These are phyloP conservation scores for Schizopora paradoxa DNA, from an alignment of 1,284 basidiomycete genomes.

Conservation along the genomic window DNA sequence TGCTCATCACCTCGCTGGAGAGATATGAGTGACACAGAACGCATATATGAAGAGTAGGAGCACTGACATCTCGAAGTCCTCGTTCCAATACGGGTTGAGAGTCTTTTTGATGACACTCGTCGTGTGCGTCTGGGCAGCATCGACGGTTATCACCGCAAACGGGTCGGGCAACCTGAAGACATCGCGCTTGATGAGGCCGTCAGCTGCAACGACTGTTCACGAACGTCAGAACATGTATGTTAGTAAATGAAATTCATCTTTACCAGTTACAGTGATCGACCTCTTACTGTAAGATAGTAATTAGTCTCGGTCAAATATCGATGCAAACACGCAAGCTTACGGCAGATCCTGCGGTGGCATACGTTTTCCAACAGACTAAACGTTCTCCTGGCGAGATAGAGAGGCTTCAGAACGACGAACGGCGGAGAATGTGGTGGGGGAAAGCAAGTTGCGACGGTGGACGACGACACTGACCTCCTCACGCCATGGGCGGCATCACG, in stretches of 20 bases:
- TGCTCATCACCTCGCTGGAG: constrained; percentile 78
- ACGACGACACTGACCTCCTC: too few species aligned
- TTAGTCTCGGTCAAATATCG: background rate
- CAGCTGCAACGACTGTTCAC: constrained; percentile 79
- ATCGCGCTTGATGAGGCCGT: constrained; percentile 85
- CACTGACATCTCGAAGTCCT: constrained; percentile 81
- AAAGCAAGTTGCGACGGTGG: too few species aligned
- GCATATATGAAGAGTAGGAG: background rate
- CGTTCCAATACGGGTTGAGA: constrained; percentile 91
- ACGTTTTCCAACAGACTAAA: too few species aligned
- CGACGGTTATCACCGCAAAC: constrained; percentile 92
- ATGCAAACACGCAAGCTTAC: constrained; percentile 3
- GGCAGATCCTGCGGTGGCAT: too few species aligned
- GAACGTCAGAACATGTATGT: background rate
- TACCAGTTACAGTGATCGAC: constrained; percentile 31
- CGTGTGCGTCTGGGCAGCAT: constrained; percentile 91
- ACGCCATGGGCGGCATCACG: too few species aligned
- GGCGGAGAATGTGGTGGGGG: too few species aligned
- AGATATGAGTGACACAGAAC: constrained; percentile 12
- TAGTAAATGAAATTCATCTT: constrained; percentile 8
- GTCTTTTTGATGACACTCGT: constrained; percentile 89
- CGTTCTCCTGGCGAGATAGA: too few species aligned
- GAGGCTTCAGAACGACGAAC: too few species aligned
- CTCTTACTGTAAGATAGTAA: constrained; percentile 22
- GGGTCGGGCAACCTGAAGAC: constrained; percentile 90